These are phyloP conservation scores for Apodospora peruviana DNA, from an alignment of 495 filamentous ascomycete genomes.

Conservation along the genomic window DNA sequence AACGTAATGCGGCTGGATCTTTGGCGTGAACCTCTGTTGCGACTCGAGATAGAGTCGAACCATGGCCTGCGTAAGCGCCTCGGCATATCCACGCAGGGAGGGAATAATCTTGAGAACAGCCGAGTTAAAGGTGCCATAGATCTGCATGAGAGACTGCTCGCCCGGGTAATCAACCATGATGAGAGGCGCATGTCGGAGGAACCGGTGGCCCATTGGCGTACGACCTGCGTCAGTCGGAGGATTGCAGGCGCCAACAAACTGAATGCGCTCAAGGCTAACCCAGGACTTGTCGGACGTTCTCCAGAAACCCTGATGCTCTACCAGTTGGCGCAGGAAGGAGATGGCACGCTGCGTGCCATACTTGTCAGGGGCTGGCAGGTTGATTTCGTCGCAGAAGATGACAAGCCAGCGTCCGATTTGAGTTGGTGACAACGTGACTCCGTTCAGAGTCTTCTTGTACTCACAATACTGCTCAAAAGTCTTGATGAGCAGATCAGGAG, in stretches of 20 bases:
- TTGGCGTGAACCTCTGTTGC: constrained; percentile 84
- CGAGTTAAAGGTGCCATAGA: constrained; percentile 97
- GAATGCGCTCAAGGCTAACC: constrained; percentile 95
- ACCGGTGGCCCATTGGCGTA: constrained; percentile 87
- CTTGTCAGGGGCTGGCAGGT: constrained; percentile 95
- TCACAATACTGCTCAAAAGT: constrained; percentile 99
- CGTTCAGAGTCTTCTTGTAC: constrained; percentile 96
- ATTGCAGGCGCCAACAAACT: constrained; percentile 98
- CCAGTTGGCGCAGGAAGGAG: constrained; percentile 90
- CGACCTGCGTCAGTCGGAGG: constrained; percentile 97
- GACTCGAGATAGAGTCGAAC: constrained; percentile 94
- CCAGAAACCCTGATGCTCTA: constrained; percentile 99
- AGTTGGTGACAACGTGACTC: constrained; percentile 88
- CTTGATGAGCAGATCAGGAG: constrained; percentile 94
- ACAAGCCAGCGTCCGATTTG: constrained; percentile 98
- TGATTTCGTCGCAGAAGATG: constrained; percentile 98
- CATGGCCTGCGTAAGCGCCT: constrained; percentile 94
- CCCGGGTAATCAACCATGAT: constrained; percentile 99
- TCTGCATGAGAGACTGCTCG: constrained; percentile 87
- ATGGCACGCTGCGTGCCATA: constrained; percentile 97
- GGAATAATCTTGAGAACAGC: constrained; percentile 96
- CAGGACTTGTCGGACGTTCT: constrained; percentile 93
- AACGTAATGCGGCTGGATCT: constrained; percentile 97
- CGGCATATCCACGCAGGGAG: constrained; percentile 88
- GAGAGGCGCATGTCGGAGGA: constrained; percentile 89